Evolutionary conservation across 345 rosid genomes (phyloP), one percentile per base, ranked within the genome.

Genomic region (Eucalyptus decipiens): DNA sequence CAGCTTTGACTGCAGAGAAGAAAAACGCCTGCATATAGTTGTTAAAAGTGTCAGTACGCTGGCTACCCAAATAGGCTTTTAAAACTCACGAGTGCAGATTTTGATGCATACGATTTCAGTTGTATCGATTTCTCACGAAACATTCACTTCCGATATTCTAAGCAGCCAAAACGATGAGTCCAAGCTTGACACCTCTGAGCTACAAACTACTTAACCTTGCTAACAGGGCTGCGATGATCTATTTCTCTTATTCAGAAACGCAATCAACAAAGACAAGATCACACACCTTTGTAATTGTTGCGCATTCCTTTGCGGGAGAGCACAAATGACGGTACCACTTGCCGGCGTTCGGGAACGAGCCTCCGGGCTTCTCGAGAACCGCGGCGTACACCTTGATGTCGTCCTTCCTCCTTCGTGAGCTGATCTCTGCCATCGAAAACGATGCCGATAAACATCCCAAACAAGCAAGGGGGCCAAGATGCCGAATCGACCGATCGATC

Each of bases 311-410:
- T 80, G 91, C 60, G 89, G 81, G 88, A 93, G 88, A 51, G 88
- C 87, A 69, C 47, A 80, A 89, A 87, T 56, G 72, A 90, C 89
- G 86, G 92, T 94, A 97, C 99, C 99, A 97, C 94, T 90, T 93
- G 95, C 95, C 90, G 54, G 95, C 98, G 91, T 94, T 94, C 17
- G 97, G 95, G 90, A 95, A 96, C 10, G 94, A 90, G 88, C 18
- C 94, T 11, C 95, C 95, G 24, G 98, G 99, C 60, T 94, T 93
- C 93, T 60, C 91, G 58, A 52, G 62, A 89, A 97, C 94, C 56
- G 97, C 96, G 6, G 95, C 98, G 92, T 93, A 97, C 14, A 97
- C 99, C 95, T 93, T 97, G 8, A 97, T 91, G 87, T 97, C 99
- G 90, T 52, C 56, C 24, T 52, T 52, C 56, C 56, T 94, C 99